Conservation (phyloP, 768 basidiomycete genomes). For the Boletales sp. region DNA sequence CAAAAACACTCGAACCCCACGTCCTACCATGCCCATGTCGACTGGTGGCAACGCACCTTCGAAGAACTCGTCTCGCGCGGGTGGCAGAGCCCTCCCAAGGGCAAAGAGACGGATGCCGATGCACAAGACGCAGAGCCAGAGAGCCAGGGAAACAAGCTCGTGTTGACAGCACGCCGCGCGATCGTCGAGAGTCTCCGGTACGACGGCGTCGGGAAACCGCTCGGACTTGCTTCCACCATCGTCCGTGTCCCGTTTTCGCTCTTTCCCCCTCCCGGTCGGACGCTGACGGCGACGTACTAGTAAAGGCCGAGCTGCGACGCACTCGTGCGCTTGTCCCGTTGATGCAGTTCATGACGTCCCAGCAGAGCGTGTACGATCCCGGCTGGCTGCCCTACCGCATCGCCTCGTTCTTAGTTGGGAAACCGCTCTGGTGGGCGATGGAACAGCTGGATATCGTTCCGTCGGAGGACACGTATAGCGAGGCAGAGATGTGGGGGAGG, state of each 20-base stretch:
- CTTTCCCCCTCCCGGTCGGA: background rate
- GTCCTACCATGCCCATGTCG: conserved; percentile 73
- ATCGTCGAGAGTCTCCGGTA: conserved; percentile 60
- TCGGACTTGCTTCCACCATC: conserved; percentile 66
- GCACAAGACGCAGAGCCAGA: conserved; percentile 6
- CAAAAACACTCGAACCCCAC: conserved; percentile 84
- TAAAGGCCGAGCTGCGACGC: conserved; percentile 62
- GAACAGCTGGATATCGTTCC: conserved; percentile 72
- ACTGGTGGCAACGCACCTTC: conserved; percentile 82
- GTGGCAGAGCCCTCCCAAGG: conserved; percentile 36
- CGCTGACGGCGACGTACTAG: conserved; percentile 42
- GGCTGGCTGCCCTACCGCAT: conserved; percentile 69
- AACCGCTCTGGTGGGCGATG: conserved; percentile 85
- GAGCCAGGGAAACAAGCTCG: conserved; percentile 45
- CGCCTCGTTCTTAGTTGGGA: conserved; percentile 67
- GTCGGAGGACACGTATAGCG: conserved; percentile 49
- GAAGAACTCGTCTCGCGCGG: conserved; percentile 58
- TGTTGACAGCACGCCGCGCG: conserved; percentile 52
- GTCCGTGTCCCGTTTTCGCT: conserved; percentile 44
- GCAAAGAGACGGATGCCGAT: conserved; percentile 5
- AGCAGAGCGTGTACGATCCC: conserved; percentile 62
- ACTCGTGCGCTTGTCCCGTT: conserved; percentile 45
- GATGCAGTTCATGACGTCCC: conserved; percentile 51
- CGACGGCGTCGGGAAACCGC: conserved; percentile 71
- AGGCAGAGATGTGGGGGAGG: conserved; percentile 47